Base-by-base conservation (phyloP, 202 grass and related monocot species). In the Zoysia matrella region DNA sequence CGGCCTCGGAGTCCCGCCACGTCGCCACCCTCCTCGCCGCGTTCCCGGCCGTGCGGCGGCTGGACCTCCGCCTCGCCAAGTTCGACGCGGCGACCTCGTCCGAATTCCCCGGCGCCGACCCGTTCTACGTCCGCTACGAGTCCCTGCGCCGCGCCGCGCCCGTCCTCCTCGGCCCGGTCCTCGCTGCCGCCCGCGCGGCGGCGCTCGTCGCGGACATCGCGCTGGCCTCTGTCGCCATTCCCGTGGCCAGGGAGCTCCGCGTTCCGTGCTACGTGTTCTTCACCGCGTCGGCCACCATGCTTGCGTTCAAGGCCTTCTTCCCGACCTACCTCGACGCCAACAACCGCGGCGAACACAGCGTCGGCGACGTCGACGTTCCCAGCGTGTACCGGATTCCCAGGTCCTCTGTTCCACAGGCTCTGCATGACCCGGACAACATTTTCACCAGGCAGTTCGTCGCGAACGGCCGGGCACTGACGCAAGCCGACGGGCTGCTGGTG, bases 101-200 rank as follows among this genome's bases (percentile, higher is more conserved):
- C 4, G 87, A 70, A 45, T 82, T 85, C 74, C 66, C 73, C 30
- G 45, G 6, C 57, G 72, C 73, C 49, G 94, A 97, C 69, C 91
- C 94, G 15, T 97, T 94, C 77, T 92, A 80, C 86, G 80, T 87
- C 56, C 87, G 78, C 43, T 92, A 86, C 66, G 87, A 97, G 88
- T 73, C 86, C 6, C 81, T 92, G 43, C 86, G 91, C 62, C 89
- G 86, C 30, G 86, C 87, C 39, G 85, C 49, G 6, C 77, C 76
- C 10, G 56, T 69, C 2, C 52, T 70, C 53, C 84, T 91, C 52
- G 60, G 66, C 61, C 73, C 65, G 2, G 70, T 72, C 58, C 48
- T 97, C 67, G 52, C 83, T 48, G 70, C 8, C 49, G 63, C 22
- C 22, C 22, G 39, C 6, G 80, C 89, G 22, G 79, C 89, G 44